These are phyloP conservation scores for Apiospora aurea DNA, from an alignment of 2,329 filamentous ascomycete species.

Conservation along the genomic window DNA sequence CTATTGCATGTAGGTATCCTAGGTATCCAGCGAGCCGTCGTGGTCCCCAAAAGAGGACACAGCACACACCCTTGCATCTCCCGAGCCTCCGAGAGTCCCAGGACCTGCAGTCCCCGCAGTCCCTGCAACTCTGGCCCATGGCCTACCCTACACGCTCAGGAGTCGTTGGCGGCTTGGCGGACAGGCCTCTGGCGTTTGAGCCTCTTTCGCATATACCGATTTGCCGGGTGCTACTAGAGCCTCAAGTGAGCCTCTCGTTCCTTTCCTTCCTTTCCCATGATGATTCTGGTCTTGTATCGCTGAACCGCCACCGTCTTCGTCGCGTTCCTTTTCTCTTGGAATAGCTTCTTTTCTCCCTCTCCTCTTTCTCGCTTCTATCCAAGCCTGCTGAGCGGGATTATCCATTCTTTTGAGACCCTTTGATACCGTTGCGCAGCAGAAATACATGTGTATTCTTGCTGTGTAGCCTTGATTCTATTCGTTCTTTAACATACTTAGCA, in stretches of 20 bases:
- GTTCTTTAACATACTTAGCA: neutral
- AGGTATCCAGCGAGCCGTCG: neutral
- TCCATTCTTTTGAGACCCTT: conserved; percentile 26
- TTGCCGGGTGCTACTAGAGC: conserved; percentile 12
- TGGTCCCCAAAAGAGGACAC: conserved; percentile 7
- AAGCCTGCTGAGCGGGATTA: conserved; percentile 30
- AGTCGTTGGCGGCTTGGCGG: conserved; percentile 25
- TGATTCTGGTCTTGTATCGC: conserved; percentile 13
- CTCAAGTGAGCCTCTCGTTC: conserved; percentile 9
- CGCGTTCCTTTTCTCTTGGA: conserved; percentile 18
- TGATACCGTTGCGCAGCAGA: conserved; percentile 15
- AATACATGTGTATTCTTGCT: neutral
- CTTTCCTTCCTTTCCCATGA: neutral
- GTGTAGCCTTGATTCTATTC: conserved; percentile 19
- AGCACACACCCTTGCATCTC: conserved; percentile 11
- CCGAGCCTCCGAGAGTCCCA: neutral
- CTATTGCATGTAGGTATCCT: no score
- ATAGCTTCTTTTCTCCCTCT: conserved; percentile 20
- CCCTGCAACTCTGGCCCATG: conserved; percentile 11
- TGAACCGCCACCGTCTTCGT: conserved; percentile 8
- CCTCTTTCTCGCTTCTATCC: conserved; percentile 22
- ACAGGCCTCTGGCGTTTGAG: conserved; percentile 13
- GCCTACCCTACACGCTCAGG: conserved; percentile 22
- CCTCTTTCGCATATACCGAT: conserved; percentile 20
- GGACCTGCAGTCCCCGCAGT: neutral